Conservation (phyloP, 1,139 yeast genomes). For the Blastobotrys arbuscula region DNA sequence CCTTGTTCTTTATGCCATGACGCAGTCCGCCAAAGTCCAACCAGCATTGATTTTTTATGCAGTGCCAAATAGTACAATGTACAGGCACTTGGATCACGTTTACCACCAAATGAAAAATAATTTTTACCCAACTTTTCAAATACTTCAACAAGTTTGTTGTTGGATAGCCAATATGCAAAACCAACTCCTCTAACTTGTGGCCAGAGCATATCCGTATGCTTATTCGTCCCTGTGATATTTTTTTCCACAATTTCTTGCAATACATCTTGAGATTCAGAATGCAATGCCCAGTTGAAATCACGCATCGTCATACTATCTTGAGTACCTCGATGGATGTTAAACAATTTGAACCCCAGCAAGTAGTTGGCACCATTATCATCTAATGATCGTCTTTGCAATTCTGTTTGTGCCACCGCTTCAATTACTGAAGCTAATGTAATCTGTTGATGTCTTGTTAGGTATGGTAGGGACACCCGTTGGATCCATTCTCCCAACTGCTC, state of each 20-base stretch:
- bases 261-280: slow-evolving; percentile 70
- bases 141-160: slow-evolving; percentile 44
- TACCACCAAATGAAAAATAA: slow-evolving; percentile 29
- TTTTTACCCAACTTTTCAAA: slow-evolving; percentile 67
- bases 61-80: slow-evolving; percentile 75
- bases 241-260: slow-evolving; percentile 52
- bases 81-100: slow-evolving; percentile 68
- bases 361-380: slow-evolving; percentile 74
- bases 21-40: slow-evolving; percentile 80
- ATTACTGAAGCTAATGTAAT: slow-evolving; percentile 69
- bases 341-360: slow-evolving; percentile 66
- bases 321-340: slow-evolving; percentile 46
- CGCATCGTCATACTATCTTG: slow-evolving; percentile 60
- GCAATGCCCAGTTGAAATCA: slow-evolving; percentile 84
- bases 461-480: slow-evolving; percentile 64
- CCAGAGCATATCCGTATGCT: slow-evolving; percentile 47
- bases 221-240: slow-evolving; percentile 27
- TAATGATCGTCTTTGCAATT: slow-evolving; percentile 44
- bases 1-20: slow-evolving; percentile 73
- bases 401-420: slow-evolving; percentile 54
- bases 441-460: slow-evolving; percentile 86
- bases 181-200: slow-evolving; percentile 55
- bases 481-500: slow-evolving; percentile 53
- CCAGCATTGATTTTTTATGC: slow-evolving; percentile 64
- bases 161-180: slow-evolving; percentile 66